These are phyloP conservation scores for Closterium sp. DNA, from an alignment of 139 green algal genomes.

Conservation along the genomic window DNA sequence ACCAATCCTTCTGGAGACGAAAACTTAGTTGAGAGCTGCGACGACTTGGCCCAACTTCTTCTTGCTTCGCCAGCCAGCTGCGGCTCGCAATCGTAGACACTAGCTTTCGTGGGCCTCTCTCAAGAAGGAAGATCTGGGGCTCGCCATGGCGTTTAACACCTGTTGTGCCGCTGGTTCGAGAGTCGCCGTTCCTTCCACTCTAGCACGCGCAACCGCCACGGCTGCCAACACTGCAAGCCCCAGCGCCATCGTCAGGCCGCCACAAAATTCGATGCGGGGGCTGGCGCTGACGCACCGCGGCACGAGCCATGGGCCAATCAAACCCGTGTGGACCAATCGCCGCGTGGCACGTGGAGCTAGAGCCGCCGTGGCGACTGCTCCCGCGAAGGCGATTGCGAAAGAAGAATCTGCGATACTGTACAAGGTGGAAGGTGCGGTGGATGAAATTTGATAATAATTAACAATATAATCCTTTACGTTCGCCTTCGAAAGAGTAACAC, in stretches of 20 bases:
- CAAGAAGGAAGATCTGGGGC: not conserved
- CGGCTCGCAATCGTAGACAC: not conserved
- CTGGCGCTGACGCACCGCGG: not conserved
- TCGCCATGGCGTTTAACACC: not conserved
- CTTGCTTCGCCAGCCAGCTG: not conserved
- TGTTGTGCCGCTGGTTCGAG: not conserved
- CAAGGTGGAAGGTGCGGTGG: not conserved
- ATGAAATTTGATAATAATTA: not conserved
- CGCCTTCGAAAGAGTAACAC: not conserved
- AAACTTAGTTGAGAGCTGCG: not conserved
- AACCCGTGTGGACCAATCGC: not conserved
- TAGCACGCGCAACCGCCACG: not conserved
- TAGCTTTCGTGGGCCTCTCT: not conserved
- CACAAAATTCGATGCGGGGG: not conserved
- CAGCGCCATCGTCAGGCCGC: not conserved
- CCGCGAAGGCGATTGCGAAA: not conserved
- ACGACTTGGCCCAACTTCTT: not conserved
- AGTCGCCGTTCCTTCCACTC: not conserved
- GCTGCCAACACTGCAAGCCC: not conserved
- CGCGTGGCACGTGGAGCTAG: not conserved
- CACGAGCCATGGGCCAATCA: not conserved
- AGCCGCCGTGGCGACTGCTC: not conserved
- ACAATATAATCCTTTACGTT: not conserved
- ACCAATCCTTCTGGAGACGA: not conserved
- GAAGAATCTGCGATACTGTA: not conserved